Evolutionary conservation across 2,329 filamentous ascomycete species (phyloP).

Genomic region (Ophiosphaerella herpotricha): DNA sequence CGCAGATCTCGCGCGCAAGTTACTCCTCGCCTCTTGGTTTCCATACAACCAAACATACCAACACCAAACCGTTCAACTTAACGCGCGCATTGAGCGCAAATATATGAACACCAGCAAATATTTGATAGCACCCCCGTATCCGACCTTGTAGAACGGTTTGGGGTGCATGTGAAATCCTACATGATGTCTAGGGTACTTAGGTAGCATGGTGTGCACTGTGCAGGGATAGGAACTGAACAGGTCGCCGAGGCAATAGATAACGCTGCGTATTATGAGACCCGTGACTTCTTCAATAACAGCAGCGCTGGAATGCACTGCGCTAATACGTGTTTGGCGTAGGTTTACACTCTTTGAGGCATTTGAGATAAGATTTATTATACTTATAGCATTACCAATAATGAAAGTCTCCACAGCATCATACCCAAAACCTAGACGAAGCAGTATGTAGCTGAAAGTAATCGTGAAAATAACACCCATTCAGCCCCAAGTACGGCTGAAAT

Average conservation of each 20-base stretch:
- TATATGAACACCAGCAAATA: no score
- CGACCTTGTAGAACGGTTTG: no score
- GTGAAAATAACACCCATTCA: constrained; percentile 52
- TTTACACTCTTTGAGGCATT: constrained; percentile 42
- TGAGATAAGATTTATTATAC: constrained; percentile 35
- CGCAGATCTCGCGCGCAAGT: no score
- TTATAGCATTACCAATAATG: constrained; percentile 37
- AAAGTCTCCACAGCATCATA: constrained; percentile 41
- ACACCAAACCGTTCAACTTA: no score
- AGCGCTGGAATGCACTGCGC: constrained; percentile 52
- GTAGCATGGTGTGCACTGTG: no score
- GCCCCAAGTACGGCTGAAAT: constrained; percentile 50
- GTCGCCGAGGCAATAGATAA: constrained; percentile 29
- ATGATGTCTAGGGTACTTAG: no score
- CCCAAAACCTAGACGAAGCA: constrained; percentile 52
- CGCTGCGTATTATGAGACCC: constrained; percentile 50
- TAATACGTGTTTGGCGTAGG: constrained; percentile 50
- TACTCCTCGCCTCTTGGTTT: no score
- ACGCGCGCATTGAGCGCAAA: no score
- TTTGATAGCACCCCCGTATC: no score
- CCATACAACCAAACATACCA: no score
- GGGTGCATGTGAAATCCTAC: no score
- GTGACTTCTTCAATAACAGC: constrained; percentile 55
- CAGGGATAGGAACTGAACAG: no score
- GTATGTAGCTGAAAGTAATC: constrained; percentile 40